A percentile compares a stretch with the other conserved stretches of the same genome.
Evolutionary conservation across 1,284 basidiomycete genomes (phyloP).

Genomic region (Rhodofomes roseus): DNA sequence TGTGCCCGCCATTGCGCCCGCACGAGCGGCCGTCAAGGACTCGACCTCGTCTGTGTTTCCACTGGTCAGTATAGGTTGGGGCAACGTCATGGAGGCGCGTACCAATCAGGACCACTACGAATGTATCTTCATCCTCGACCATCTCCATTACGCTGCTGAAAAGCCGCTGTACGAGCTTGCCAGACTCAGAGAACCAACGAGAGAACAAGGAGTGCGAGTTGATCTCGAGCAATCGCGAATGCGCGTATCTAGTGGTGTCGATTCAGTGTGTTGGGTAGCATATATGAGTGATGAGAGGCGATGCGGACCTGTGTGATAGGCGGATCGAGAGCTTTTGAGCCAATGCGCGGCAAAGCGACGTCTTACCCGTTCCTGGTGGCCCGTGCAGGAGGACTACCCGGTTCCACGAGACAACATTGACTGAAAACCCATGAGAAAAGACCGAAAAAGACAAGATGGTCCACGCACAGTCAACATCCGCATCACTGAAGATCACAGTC

Average conservation of each 20-base stretch:
- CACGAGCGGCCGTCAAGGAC: constrained; percentile 89
- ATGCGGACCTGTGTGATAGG: constrained; percentile 69
- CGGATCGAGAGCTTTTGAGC: constrained; percentile 96
- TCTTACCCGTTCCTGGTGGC: constrained; percentile 98
- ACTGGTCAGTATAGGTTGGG: neutral
- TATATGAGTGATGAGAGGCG: neutral
- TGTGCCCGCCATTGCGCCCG: constrained; percentile 89
- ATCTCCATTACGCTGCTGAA: constrained; percentile 89
- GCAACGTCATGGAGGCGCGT: constrained; percentile 3
- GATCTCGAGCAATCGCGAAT: constrained; percentile 91
- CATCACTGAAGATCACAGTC: constrained; percentile 87
- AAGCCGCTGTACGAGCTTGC: constrained; percentile 94
- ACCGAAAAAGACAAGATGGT: constrained; percentile 11
- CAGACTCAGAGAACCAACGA: constrained; percentile 98
- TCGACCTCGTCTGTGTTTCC: constrained; percentile 85
- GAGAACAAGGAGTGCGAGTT: constrained; percentile 97
- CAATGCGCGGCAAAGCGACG: constrained; percentile 89
- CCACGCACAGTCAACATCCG: constrained; percentile 78
- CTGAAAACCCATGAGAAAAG: constrained; percentile 35
- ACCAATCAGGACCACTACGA: constrained; percentile 96
- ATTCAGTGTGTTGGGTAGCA: neutral
- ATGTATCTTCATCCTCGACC: constrained; percentile 85
- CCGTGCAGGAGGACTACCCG: constrained; percentile 93
- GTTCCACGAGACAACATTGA: constrained; percentile 94
- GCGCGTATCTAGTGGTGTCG: constrained; percentile 77